Percentiles rank a stretch among this genome's conserved stretches.
Conservation (phyloP, 139 green algal genomes). For the Micromonas pusilla region DNA sequence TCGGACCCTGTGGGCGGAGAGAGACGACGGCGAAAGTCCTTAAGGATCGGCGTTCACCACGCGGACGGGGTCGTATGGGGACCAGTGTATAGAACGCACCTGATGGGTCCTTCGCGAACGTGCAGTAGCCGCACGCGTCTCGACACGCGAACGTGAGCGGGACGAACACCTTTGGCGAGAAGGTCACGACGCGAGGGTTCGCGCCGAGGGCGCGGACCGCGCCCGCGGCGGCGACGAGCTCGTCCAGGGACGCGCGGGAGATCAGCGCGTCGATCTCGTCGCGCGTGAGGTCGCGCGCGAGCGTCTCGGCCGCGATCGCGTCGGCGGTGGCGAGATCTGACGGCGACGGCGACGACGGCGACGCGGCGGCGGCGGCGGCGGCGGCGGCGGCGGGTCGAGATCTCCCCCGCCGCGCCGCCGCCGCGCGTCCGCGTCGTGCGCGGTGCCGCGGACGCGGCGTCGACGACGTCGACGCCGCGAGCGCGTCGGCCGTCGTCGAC, state of each 20-base stretch:
- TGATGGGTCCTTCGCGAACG: slow-evolving; percentile 57
- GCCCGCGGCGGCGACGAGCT: not conserved
- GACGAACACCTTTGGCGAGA: slow-evolving; percentile 88
- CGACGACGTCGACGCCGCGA: too few species aligned
- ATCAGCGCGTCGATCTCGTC: not conserved
- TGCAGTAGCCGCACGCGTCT: slow-evolving; percentile 79
- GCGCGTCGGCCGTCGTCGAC: too few species aligned
- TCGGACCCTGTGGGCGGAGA: too few species aligned
- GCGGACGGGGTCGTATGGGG: not conserved
- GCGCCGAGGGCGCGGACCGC: not conserved
- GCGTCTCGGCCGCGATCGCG: not conserved
- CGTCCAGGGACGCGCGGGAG: not conserved
- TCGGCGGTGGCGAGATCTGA: not conserved
- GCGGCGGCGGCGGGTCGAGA: too few species aligned
- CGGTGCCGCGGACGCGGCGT: too few species aligned
- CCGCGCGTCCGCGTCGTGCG: too few species aligned
- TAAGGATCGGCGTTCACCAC: too few species aligned
- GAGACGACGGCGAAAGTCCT: too few species aligned
- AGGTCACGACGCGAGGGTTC: slow-evolving; percentile 49
- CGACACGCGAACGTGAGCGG: slow-evolving; percentile 71
- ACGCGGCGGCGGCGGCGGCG: too few species aligned
- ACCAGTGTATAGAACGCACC: too few species aligned
- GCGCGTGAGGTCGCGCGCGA: not conserved
- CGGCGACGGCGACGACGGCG: too few species aligned
- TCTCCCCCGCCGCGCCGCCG: too few species aligned